Base-by-base conservation (phyloP, 768 basidiomycete species). In the Lentinula aciculospora region DNA sequence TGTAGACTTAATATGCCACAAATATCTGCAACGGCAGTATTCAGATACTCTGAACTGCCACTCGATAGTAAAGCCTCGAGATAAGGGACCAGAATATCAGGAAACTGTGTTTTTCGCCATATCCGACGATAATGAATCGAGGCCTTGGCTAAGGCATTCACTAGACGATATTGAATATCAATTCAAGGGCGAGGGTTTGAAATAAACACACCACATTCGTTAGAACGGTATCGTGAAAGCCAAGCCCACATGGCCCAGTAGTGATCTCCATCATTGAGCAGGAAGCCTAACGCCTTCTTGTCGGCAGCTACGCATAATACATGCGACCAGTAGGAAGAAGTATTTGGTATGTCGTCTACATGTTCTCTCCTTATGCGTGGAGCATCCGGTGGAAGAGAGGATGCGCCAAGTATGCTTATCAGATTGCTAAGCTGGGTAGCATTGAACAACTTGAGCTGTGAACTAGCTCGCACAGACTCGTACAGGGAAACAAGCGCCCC, bases 161-260 rank as follows among this genome's bases (percentile, higher is more conserved):
- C 51, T 21, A 15, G 7, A 32, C 10, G 23, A 17, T n/a, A 13
- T 39, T 13, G 15, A 39, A 9, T 39, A 8, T 13, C 6, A 37
- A 15, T 25, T 13, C 15, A 2, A n/a, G 34, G 5, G 4, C 3
- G 9, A 13, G 19, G 23, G 7, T 25, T 6, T 39, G 32, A 19
- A 34, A 53, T 15, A 12, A 13, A 53, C 51, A 9, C 15, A 53
- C 51, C 51, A 17, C 17, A 21, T 40, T 17, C 28, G n/a, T 59
- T 44, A 25, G 57, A 49, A n/a, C 63, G 63, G 23, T 67, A 64
- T 29, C 61, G 61, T 13, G 71, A 73, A 8, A 82, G 68, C 29
- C 71, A 63, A 12, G 78, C 78, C 32, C 70, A 77, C 80, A 88
- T 80, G 47, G 81, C 65, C 86, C 86, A 88, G 67, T 81, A 88